phyloP scores from a whole-genome alignment of 164 flowering plant species.

The Platanus orientalis region DNA sequence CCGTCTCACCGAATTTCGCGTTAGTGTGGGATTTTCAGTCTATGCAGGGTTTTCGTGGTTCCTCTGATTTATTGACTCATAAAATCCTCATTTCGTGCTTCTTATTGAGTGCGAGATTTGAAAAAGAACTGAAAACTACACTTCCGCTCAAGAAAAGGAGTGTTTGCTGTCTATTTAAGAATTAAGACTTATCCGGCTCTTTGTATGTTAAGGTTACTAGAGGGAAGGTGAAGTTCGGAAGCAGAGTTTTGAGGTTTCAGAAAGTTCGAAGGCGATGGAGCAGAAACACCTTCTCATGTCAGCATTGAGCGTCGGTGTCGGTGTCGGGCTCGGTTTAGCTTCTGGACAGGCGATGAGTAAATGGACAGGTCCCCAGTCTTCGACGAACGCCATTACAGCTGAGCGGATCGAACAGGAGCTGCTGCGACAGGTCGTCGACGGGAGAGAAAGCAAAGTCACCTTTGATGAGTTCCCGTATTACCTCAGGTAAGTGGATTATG shows the following conservation, averaged over 20 bases:
- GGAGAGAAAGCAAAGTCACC: constrained; percentile 65
- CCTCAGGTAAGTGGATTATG: background rate
- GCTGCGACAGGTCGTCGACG: constrained; percentile 57
- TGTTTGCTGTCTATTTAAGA: background rate
- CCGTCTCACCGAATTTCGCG: background rate
- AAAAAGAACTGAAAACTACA: background rate
- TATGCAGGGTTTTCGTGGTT: background rate
- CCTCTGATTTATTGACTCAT: too few species aligned
- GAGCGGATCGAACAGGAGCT: constrained; percentile 71
- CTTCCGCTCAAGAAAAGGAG: background rate
- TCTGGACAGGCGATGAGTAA: constrained; percentile 58
- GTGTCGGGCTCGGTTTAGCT: constrained; percentile 83
- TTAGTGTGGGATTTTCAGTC: background rate
- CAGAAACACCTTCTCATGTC: constrained; percentile 65
- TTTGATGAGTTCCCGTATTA: constrained; percentile 27
- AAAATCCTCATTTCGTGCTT: too few species aligned
- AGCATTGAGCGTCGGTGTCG: constrained; percentile 81
- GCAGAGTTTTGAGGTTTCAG: background rate
- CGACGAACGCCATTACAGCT: constrained; percentile 30
- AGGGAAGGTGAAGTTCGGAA: constrained; percentile 9
- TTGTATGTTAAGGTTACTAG: constrained; percentile 2
- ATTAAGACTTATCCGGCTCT: background rate
- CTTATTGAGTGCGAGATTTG: background rate
- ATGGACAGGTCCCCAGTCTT: constrained; percentile 40
- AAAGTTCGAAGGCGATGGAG: constrained; percentile 45